These are phyloP conservation scores for Phytophthora hibernalis DNA, from an alignment of 352 stramenopile species.

Conservation along the genomic window DNA sequence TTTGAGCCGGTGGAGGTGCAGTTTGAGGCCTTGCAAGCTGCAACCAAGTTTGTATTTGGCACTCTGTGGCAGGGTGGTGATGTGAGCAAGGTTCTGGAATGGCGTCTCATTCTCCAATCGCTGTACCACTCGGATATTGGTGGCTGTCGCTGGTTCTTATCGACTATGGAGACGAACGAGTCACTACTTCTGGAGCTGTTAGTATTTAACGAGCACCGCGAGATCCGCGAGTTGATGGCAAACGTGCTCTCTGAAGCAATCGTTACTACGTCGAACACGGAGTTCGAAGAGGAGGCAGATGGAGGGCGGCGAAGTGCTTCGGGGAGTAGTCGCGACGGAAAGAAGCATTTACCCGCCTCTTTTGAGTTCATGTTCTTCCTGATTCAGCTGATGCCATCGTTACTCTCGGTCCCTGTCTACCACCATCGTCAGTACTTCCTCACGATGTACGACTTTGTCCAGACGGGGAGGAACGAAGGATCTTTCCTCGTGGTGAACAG, in stretches of 20 bases:
- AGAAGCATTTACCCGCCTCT: conserved; percentile 63
- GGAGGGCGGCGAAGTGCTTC: conserved; percentile 16
- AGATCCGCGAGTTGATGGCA: conserved; percentile 78
- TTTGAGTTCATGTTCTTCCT: conserved; percentile 88
- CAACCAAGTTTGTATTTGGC: conserved; percentile 88
- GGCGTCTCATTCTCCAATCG: conserved; percentile 67
- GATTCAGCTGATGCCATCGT: conserved; percentile 78
- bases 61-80: conserved; percentile 87
- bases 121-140: conserved; percentile 79
- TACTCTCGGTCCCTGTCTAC: conserved; percentile 70
- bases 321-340: conserved; percentile 2
- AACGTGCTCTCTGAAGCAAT: conserved; percentile 77
- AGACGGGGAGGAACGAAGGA: conserved; percentile 83
- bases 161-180: conserved; percentile 67
- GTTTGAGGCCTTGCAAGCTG: conserved; percentile 77
- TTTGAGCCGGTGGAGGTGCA: conserved; percentile 76
- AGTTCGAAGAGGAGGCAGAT: conserved; percentile 50
- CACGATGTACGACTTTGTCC: conserved; percentile 79
- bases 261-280: conserved; percentile 57
- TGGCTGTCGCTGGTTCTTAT: conserved; percentile 79
- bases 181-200: conserved; percentile 77
- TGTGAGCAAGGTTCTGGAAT: conserved; percentile 75
- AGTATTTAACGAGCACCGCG: conserved; percentile 66
- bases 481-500: conserved; percentile 86
- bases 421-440: conserved; percentile 82